A percentile compares a stretch with the other conserved stretches of the same genome.
Evolutionary conservation across 2,329 filamentous ascomycete species (phyloP).

Genomic region (Fusarium oligoseptatum): DNA sequence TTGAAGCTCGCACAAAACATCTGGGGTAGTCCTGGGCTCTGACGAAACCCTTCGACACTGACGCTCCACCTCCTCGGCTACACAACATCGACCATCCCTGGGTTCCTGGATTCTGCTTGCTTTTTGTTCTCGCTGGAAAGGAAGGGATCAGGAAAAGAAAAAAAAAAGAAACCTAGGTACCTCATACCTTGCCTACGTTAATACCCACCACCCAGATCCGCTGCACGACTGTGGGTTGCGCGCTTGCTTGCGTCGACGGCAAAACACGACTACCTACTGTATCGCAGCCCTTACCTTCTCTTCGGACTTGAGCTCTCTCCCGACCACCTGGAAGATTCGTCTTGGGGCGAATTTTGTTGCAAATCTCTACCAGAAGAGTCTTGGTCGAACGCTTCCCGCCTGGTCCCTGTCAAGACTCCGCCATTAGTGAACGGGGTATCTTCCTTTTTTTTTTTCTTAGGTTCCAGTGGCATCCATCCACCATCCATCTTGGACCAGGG

Average conservation of each 20-base stretch:
- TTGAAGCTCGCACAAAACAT: conserved; percentile 38
- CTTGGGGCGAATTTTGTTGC: conserved; percentile 46
- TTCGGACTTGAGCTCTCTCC: conserved; percentile 40
- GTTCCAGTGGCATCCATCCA: not conserved
- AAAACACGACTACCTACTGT: conserved; percentile 9
- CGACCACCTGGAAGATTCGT: conserved; percentile 28
- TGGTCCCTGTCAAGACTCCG: conserved; percentile 47
- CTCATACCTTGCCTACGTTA: conserved; percentile 13
- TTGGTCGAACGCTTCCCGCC: conserved; percentile 44
- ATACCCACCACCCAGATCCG: conserved; percentile 39
- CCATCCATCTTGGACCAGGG: conserved; percentile 40
- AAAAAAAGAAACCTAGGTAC: not conserved
- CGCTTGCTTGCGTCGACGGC: conserved; percentile 45
- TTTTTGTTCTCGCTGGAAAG: not conserved
- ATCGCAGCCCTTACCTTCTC: conserved; percentile 20
- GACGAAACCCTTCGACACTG: conserved; percentile 27
- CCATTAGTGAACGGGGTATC: conserved; percentile 47
- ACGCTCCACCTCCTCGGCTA: conserved; percentile 35
- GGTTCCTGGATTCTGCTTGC: conserved; percentile 5
- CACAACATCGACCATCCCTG: conserved; percentile 27
- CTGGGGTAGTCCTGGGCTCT: conserved; percentile 47
- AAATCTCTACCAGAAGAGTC: conserved; percentile 48
- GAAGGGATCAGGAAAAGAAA: conserved; percentile 8
- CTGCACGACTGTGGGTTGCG: conserved; percentile 35
- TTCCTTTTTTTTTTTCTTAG: conserved; percentile 17